Evolutionary conservation across 768 basidiomycete species (phyloP).

Genomic region (Calvatia gigantea): DNA sequence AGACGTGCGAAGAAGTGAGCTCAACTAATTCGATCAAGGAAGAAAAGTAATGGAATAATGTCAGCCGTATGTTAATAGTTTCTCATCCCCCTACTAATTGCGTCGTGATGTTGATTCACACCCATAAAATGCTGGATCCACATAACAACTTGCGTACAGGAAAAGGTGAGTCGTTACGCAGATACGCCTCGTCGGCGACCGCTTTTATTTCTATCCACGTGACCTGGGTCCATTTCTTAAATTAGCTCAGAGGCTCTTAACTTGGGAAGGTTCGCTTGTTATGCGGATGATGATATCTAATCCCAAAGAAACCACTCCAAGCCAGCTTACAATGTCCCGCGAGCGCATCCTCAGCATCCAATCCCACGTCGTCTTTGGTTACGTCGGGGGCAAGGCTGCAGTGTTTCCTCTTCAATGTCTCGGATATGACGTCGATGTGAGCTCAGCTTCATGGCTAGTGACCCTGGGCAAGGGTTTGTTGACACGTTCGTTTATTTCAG

Average conservation of each 20-base stretch:
- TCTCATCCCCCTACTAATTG: too few species aligned
- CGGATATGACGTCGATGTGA: slow-evolving; percentile 94
- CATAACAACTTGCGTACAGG: too few species aligned
- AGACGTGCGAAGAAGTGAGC: neutral
- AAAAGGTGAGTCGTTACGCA: too few species aligned
- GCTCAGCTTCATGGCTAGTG: slow-evolving; percentile 20
- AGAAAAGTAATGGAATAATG: neutral
- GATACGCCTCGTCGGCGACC: neutral
- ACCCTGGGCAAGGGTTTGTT: slow-evolving; percentile 4
- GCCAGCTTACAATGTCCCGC: slow-evolving; percentile 6
- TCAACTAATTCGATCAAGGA: neutral
- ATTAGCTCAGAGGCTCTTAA: too few species aligned
- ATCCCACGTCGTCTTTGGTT: slow-evolving; percentile 91
- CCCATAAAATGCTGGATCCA: neutral
- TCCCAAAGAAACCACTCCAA: neutral
- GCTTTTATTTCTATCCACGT: too few species aligned
- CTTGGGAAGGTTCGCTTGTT: neutral
- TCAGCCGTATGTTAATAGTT: too few species aligned
- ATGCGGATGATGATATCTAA: too few species aligned
- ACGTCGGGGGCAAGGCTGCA: slow-evolving; percentile 85
- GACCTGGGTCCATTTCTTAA: too few species aligned
- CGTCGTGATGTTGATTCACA: too few species aligned
- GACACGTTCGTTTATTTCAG: slow-evolving; percentile 32
- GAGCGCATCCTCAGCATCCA: slow-evolving; percentile 85
- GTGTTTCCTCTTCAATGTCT: slow-evolving; percentile 79